phyloP scores from a whole-genome alignment of 2,329 filamentous ascomycete genomes.

The Scedosporium minutisporum region DNA sequence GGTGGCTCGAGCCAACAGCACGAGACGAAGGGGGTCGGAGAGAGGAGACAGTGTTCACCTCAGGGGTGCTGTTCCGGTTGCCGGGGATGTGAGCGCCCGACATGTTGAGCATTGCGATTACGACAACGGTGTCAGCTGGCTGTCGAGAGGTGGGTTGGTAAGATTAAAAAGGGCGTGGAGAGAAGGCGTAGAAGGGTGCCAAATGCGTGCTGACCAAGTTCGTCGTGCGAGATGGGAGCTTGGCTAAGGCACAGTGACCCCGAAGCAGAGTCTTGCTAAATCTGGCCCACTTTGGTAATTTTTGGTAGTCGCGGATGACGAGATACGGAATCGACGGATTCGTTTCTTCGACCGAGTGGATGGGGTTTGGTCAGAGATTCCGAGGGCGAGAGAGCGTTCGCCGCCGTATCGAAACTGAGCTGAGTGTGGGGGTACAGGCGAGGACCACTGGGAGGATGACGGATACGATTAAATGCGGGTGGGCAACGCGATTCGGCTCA shows the following conservation, averaged over 20 bases:
- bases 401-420: background rate
- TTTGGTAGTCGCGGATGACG: background rate
- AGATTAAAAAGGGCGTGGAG: background rate
- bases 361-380: background rate
- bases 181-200: background rate
- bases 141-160: background rate
- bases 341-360: background rate
- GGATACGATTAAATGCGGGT: background rate
- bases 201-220: background rate
- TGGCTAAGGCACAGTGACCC: background rate
- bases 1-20: constrained; percentile 68
- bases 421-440: background rate
- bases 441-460: background rate
- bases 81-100: constrained; percentile 60
- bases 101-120: constrained; percentile 44
- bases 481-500: background rate
- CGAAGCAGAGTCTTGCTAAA: background rate
- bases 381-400: background rate
- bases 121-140: background rate
- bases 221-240: background rate
- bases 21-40: constrained; percentile 76
- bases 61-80: constrained; percentile 96
- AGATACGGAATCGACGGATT: background rate
- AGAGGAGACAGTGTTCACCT: constrained; percentile 68
- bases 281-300: background rate